Conservation (phyloP, 805 yeast genomes). For the Kregervanrija delftensis region DNA sequence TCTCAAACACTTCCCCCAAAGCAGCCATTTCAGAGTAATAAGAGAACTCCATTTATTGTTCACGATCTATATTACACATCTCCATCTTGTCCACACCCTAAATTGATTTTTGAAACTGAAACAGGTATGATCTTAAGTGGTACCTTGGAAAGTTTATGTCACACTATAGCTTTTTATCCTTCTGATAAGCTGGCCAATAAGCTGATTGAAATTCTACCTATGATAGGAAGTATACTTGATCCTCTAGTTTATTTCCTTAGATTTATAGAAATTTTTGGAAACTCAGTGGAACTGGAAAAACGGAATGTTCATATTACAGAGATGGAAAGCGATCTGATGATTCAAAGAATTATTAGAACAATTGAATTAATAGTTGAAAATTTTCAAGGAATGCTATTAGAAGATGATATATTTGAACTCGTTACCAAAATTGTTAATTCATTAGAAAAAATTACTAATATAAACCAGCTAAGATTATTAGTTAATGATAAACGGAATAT, state of each 20-base stretch:
- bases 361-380: slow-evolving; percentile 31
- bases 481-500: slow-evolving; percentile 46
- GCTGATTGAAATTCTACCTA: slow-evolving; percentile 46
- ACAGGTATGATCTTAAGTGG: slow-evolving; percentile 44
- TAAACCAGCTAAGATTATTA: slow-evolving; percentile 35
- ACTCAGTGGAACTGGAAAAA: not conserved
- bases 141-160: slow-evolving; percentile 68
- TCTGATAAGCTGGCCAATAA: slow-evolving; percentile 30
- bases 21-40: too few species aligned
- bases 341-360: slow-evolving; percentile 6
- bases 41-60: not conserved
- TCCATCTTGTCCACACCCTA: slow-evolving; percentile 55
- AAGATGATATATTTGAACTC: slow-evolving; percentile 41
- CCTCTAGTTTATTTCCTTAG: slow-evolving; percentile 36
- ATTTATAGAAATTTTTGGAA: slow-evolving; percentile 13
- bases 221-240: slow-evolving; percentile 40
- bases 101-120: slow-evolving; percentile 40
- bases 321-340: slow-evolving; percentile 8
- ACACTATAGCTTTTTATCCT: slow-evolving; percentile 56
- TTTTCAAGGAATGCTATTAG: slow-evolving; percentile 66
- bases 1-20: too few species aligned
- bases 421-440: not conserved
- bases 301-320: slow-evolving; percentile 3
- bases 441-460: not conserved
- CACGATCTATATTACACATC: slow-evolving; percentile 19